Conservation (phyloP, 2,329 filamentous ascomycete genomes). For the Neoascochyta sp. region DNA sequence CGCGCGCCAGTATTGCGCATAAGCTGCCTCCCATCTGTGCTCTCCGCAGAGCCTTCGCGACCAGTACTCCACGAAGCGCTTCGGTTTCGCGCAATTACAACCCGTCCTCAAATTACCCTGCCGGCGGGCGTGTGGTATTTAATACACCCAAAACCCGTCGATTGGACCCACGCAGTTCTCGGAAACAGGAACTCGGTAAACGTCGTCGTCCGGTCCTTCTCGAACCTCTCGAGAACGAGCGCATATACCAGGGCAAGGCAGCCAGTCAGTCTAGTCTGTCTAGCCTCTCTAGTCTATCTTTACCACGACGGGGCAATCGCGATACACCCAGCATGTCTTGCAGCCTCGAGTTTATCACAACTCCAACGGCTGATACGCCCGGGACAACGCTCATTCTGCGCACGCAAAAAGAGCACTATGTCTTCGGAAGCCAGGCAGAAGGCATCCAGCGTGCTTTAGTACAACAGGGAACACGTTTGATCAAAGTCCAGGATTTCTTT, state of each 20-base stretch:
- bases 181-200: neutral
- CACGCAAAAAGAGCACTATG: constrained; percentile 65
- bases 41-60: constrained; percentile 1
- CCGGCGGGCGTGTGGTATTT: too few species aligned
- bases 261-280: neutral
- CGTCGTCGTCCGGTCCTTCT: constrained; percentile 7
- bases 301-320: too few species aligned
- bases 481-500: constrained; percentile 73
- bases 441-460: constrained; percentile 75
- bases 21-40: neutral
- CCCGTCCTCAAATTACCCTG: too few species aligned
- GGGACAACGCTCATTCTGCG: constrained; percentile 75
- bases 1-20: constrained; percentile 1
- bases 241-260: neutral
- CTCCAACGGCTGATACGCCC: constrained; percentile 82
- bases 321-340: constrained; percentile 63
- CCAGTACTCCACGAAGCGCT: constrained; percentile 3
- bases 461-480: constrained; percentile 63
- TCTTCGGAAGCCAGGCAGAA: constrained; percentile 79
- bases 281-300: neutral
- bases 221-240: constrained; percentile 6
- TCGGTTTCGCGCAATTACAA: too few species aligned
- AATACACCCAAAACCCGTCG: constrained; percentile 1
- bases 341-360: constrained; percentile 70
- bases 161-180: neutral